phyloP scores from a whole-genome alignment of 768 basidiomycete species.

The Ramaria sp. region DNA sequence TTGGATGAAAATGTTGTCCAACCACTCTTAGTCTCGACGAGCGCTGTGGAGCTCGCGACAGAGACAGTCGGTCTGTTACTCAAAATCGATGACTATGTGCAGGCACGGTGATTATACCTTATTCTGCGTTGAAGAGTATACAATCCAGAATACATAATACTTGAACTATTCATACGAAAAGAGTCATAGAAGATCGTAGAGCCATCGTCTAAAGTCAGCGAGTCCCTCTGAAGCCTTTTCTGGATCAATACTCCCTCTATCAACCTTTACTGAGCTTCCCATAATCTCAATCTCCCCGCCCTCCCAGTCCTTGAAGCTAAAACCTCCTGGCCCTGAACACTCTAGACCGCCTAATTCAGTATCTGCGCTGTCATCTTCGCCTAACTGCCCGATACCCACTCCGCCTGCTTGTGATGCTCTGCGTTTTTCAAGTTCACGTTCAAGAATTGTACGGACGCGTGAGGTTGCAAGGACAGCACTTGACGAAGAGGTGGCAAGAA shows the following conservation, averaged over 20 bases:
- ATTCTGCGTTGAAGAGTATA: not conserved
- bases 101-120: conserved; percentile 4
- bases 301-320: conserved; percentile 76
- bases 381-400: conserved; percentile 63
- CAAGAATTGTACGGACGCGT: conserved; percentile 67
- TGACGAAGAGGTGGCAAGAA: conserved; percentile 33
- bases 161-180: not conserved
- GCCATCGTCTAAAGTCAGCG: conserved; percentile 2
- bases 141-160: conserved; percentile 6
- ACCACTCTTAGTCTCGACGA: conserved; percentile 88
- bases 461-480: conserved; percentile 44
- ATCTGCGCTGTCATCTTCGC: conserved; percentile 40
- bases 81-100: conserved; percentile 78
- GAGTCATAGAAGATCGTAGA: not conserved
- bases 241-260: conserved; percentile 10
- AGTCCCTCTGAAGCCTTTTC: conserved; percentile 5
- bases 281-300: conserved; percentile 67
- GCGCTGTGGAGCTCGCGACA: conserved; percentile 88
- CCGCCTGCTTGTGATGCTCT: conserved; percentile 50
- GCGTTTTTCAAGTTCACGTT: conserved; percentile 77
- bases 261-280: conserved; percentile 40
- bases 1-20: conserved; percentile 96
- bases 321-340: conserved; percentile 45
- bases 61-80: conserved; percentile 95
- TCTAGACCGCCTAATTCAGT: conserved; percentile 68